phyloP scores from a whole-genome alignment of 495 filamentous ascomycete genomes.

The Penicillium flavigenum region DNA sequence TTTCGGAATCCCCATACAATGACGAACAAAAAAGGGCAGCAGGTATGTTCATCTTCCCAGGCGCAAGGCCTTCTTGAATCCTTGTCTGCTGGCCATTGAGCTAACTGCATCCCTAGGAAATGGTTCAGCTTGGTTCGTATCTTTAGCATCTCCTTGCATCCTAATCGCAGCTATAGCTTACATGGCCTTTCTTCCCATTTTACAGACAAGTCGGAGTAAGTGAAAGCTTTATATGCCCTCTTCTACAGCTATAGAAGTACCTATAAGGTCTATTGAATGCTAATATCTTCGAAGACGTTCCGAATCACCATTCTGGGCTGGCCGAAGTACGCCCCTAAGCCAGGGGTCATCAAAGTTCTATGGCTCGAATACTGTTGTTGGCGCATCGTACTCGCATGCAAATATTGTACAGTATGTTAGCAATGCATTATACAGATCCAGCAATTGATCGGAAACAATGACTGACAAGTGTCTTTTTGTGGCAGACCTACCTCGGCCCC shows the following conservation, averaged over 20 bases:
- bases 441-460: not conserved
- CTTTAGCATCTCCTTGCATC: slow-evolving; percentile 27
- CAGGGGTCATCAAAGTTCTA: slow-evolving; percentile 49
- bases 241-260: slow-evolving; percentile 1
- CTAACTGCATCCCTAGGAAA: slow-evolving; percentile 65
- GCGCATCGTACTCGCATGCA: slow-evolving; percentile 93
- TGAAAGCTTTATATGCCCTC: slow-evolving; percentile 12
- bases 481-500: slow-evolving; percentile 57
- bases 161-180: slow-evolving; percentile 30
- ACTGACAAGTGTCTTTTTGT: slow-evolving; percentile 25
- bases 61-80: not conserved
- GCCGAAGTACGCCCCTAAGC: slow-evolving; percentile 45
- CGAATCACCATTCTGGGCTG: slow-evolving; percentile 88
- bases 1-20: slow-evolving; percentile 30
- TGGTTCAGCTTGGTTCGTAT: slow-evolving; percentile 97
- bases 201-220: slow-evolving; percentile 55
- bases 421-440: slow-evolving; percentile 1
- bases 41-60: slow-evolving; percentile 49
- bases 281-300: slow-evolving; percentile 55
- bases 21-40: slow-evolving; percentile 67
- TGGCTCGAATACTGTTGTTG: slow-evolving; percentile 79
- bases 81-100: not conserved
- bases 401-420: slow-evolving; percentile 85
- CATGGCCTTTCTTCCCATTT: slow-evolving; percentile 8
- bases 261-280: slow-evolving; percentile 16